Evolutionary conservation across 495 filamentous ascomycete genomes (phyloP).

Genomic region (Penicillium lividum): DNA sequence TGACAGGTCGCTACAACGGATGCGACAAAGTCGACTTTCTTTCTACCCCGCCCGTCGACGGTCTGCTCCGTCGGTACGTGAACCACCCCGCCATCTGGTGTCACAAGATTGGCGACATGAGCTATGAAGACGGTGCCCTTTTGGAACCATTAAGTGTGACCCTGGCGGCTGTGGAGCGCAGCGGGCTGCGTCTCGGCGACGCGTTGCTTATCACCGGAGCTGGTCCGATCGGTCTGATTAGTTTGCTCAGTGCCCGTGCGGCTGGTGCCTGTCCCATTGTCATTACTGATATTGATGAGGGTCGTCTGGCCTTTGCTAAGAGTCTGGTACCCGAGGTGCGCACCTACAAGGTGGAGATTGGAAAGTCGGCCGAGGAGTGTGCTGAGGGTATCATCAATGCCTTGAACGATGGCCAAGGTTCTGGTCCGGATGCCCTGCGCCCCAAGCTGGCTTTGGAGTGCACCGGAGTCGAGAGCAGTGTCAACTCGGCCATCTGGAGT

Average conservation of each 20-base stretch:
- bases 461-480: slow-evolving; percentile 87
- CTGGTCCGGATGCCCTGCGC: slow-evolving; percentile 66
- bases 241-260: slow-evolving; percentile 75
- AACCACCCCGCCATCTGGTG: slow-evolving; percentile 91
- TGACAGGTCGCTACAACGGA: slow-evolving; percentile 90
- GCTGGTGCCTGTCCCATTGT: slow-evolving; percentile 84
- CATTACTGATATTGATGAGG: slow-evolving; percentile 90
- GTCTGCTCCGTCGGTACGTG: slow-evolving; percentile 88
- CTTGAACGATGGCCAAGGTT: slow-evolving; percentile 43
- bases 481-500: slow-evolving; percentile 81
- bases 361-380: slow-evolving; percentile 66
- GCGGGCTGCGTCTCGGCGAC: slow-evolving; percentile 76
- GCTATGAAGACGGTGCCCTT: slow-evolving; percentile 83
- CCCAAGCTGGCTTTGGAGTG: slow-evolving; percentile 82
- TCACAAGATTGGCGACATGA: slow-evolving; percentile 89
- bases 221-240: slow-evolving; percentile 87
- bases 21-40: slow-evolving; percentile 83
- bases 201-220: slow-evolving; percentile 84
- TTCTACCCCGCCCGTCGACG: slow-evolving; percentile 84
- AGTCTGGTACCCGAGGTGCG: slow-evolving; percentile 69
- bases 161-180: slow-evolving; percentile 79
- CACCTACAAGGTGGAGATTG: slow-evolving; percentile 74
- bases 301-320: slow-evolving; percentile 79
- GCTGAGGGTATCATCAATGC: slow-evolving; percentile 62
- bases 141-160: slow-evolving; percentile 86